Evolutionary conservation across 1,284 basidiomycete species (phyloP).

Genomic region (Fomes fomentarius): DNA sequence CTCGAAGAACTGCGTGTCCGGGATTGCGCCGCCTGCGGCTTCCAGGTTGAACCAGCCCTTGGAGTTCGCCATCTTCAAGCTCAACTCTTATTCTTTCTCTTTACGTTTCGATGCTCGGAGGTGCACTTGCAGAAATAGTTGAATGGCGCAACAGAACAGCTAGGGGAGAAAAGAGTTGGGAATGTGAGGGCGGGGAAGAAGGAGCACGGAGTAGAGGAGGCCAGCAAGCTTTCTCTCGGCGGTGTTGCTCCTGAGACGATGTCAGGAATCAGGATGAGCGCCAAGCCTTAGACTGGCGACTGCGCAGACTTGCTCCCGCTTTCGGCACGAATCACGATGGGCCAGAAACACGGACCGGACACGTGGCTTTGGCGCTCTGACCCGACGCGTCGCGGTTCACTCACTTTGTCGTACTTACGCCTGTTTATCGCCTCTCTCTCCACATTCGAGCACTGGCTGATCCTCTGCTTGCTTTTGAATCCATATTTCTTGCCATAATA

Average conservation of each 20-base stretch:
- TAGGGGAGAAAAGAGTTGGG: not conserved
- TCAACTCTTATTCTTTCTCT: not conserved
- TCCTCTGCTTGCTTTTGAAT: too few relatives aligned
- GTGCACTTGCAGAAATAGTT: not conserved
- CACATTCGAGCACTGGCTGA: too few relatives aligned
- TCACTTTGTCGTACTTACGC: not conserved
- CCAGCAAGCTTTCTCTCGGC: constrained; percentile 20
- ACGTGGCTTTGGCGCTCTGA: constrained; percentile 5
- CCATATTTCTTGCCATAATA: too few relatives aligned
- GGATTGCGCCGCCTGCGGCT: constrained; percentile 55
- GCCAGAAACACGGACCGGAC: not conserved
- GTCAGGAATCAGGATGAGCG: constrained; percentile 9
- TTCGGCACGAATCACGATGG: not conserved
- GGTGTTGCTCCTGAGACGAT: constrained; percentile 19
- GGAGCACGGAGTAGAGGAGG: constrained; percentile 9
- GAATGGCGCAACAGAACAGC: not conserved
- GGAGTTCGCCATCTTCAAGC: constrained; percentile 36
- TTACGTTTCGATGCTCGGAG: not conserved
- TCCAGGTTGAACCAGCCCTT: constrained; percentile 77
- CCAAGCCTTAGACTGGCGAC: constrained; percentile 9
- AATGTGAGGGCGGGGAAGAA: not conserved
- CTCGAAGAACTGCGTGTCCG: constrained; percentile 79
- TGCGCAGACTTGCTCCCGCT: not conserved
- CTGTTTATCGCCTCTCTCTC: too few relatives aligned
- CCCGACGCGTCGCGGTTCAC: not conserved